Evolutionary conservation across 331 rosid species (phyloP).

Genomic region (Quercus tomentella): DNA sequence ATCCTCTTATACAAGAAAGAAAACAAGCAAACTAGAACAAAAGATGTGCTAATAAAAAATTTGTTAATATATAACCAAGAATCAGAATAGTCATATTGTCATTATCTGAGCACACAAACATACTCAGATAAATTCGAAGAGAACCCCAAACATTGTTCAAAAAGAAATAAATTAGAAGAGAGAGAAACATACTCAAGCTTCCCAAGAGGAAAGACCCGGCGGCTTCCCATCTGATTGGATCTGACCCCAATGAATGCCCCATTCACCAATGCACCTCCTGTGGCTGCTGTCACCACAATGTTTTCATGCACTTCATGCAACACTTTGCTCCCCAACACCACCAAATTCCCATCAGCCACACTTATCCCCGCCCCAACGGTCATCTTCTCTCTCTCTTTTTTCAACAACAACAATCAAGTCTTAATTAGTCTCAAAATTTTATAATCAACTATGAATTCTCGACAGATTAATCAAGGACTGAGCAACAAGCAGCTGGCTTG

Average conservation of each 20-base stretch:
- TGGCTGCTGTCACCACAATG: conserved; percentile 51
- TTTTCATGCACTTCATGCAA: conserved; percentile 52
- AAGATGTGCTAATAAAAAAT: neutral
- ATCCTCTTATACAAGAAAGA: neutral
- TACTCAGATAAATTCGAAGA: neutral
- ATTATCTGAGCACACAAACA: neutral
- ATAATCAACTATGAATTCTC: too few species aligned
- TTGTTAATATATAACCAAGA: neutral
- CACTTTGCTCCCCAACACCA: conserved; percentile 64
- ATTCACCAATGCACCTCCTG: conserved; percentile 46
- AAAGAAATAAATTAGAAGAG: neutral
- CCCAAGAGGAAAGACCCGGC: conserved; percentile 71
- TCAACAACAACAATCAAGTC: neutral
- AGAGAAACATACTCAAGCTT: conserved; percentile 51
- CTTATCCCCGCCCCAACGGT: conserved; percentile 84
- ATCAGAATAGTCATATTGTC: neutral
- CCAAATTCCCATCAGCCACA: conserved; percentile 51
- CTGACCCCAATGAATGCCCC: conserved; percentile 80
- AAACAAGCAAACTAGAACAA: neutral
- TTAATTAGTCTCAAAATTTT: too few species aligned
- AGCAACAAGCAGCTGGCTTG: too few species aligned
- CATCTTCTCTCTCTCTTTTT: conserved; percentile 27
- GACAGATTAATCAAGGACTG: too few species aligned
- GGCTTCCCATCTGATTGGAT: conserved; percentile 57
- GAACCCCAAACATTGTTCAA: neutral